Evolutionary conservation across 2,329 filamentous ascomycete species (phyloP), one percentile per base, ranked within the genome.

Genomic region (Daldinia sp.): DNA sequence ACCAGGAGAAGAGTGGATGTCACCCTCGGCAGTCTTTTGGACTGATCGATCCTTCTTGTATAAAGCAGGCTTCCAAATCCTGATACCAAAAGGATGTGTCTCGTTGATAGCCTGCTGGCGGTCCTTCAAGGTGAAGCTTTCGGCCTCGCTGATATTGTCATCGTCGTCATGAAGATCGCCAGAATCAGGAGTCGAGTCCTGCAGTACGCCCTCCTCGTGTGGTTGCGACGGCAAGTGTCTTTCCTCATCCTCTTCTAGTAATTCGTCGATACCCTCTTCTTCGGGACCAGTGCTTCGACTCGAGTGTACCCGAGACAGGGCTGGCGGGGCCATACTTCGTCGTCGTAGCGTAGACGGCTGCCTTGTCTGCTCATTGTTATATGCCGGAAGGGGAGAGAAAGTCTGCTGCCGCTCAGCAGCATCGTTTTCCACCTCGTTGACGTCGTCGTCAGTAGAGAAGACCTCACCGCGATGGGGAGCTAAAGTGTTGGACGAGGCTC

Each of bases 31-130:
- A 53, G 91, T 97, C 81, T 97, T 96, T 79, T 98, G 94, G 41
- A 99, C 97, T 0, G 96, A 99, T 63, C 96, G 90, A 75, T 92
- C 91, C 81, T 99, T 99, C 82, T 99, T 99, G 87, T 99, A 99
- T 70, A 99, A 81, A 1, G 96, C 97, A 48, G 96, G 96, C 81
- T 99, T 99, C 96, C 96, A 99, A 71, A 99, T 93, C 79, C 97
- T 90, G 78, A 99, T 98, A 85, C 96, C 96, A 76, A 99, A 99
- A 0, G 96, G 96, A 84, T 99, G 96, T 0, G 96, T 99, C 79
- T 97, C 92, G 82, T 99, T 99, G 85, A 99, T 99, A 72, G 96
- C 96, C 79, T 97, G 90, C 81, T 99, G 96, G 63, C 96, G 90
- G 80, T 99, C 96, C 80, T 97, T 97, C 74, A 99, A 87, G 0